These are phyloP conservation scores for Odontarrhena argentea DNA, from an alignment of 345 rosid species.

Conservation along the genomic window DNA sequence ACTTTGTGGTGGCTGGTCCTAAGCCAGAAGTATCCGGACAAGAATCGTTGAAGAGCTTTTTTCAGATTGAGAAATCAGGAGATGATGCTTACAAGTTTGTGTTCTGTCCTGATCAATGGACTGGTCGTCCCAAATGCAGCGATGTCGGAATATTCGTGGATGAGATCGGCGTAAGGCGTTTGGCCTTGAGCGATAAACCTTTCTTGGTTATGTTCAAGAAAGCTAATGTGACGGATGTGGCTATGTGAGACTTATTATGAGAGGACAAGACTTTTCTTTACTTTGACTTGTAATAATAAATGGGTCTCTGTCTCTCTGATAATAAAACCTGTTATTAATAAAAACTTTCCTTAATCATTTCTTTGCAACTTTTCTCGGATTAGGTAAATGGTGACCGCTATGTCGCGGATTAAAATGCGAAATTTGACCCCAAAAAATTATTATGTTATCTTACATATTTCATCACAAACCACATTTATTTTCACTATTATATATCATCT, in stretches of 20 bases:
- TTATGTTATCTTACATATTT: too few species aligned
- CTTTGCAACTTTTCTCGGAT: too few species aligned
- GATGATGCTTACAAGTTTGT: slow-evolving; percentile 55
- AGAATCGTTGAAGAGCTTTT: slow-evolving; percentile 54
- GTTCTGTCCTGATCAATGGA: slow-evolving; percentile 51
- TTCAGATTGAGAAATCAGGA: slow-evolving; percentile 51
- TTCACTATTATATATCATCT: too few species aligned
- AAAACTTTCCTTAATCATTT: too few species aligned
- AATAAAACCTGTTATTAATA: too few species aligned
- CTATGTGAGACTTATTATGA: slow-evolving; percentile 13
- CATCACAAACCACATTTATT: too few species aligned
- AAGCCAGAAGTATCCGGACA: slow-evolving; percentile 46
- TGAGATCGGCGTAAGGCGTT: slow-evolving; percentile 44
- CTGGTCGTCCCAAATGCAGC: slow-evolving; percentile 46
- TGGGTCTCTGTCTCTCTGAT: too few species aligned
- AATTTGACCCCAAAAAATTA: too few species aligned
- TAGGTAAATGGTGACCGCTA: too few species aligned
- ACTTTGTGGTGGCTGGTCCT: slow-evolving; percentile 51
- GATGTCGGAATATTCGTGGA: slow-evolving; percentile 57
- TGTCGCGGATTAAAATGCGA: too few species aligned
- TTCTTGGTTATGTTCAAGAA: slow-evolving; percentile 59
- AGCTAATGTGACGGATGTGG: slow-evolving; percentile 37
- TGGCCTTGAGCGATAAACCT: slow-evolving; percentile 55
- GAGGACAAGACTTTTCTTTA: background rate
- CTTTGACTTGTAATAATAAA: slow-evolving; percentile 2